phyloP scores from a whole-genome alignment of 148 eudicot genomes.

The Amaranthus palmeri region DNA sequence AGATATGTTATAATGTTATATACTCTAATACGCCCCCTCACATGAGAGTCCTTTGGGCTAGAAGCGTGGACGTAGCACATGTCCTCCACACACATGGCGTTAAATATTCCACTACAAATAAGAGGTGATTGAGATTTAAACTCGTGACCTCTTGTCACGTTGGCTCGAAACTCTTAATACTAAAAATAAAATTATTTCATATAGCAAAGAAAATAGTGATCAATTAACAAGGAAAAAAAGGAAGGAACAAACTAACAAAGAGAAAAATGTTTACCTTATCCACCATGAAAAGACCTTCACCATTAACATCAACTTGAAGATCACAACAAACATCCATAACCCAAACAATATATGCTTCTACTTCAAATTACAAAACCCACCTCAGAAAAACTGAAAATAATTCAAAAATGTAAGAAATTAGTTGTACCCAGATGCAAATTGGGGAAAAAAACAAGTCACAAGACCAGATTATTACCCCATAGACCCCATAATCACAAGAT shows the following conservation, averaged over 20 bases:
- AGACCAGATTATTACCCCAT: conserved; percentile 29
- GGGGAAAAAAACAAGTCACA: conserved; percentile 7
- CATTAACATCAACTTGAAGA: conserved; percentile 87
- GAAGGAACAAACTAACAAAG: conserved; percentile 4
- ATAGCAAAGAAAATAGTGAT: background rate
- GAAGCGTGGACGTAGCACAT: no score
- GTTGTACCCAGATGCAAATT: conserved; percentile 14
- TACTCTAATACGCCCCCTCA: no score
- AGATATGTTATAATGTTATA: no score
- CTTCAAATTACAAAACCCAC: conserved; percentile 18
- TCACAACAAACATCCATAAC: conserved; percentile 44
- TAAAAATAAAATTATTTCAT: background rate
- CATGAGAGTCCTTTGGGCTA: no score
- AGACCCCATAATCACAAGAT: background rate
- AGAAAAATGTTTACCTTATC: conserved; percentile 52
- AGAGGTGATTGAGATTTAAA: background rate
- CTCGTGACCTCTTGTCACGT: background rate
- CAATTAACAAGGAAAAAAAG: background rate
- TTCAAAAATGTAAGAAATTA: conserved; percentile 2
- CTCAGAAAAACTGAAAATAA: conserved; percentile 22
- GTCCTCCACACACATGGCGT: no score
- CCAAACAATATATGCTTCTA: conserved; percentile 14
- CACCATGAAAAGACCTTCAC: conserved; percentile 71
- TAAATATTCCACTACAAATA: background rate
- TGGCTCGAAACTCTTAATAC: background rate